These are phyloP conservation scores for Lactarius akahatsu DNA, from an alignment of 768 basidiomycete genomes.

Conservation along the genomic window DNA sequence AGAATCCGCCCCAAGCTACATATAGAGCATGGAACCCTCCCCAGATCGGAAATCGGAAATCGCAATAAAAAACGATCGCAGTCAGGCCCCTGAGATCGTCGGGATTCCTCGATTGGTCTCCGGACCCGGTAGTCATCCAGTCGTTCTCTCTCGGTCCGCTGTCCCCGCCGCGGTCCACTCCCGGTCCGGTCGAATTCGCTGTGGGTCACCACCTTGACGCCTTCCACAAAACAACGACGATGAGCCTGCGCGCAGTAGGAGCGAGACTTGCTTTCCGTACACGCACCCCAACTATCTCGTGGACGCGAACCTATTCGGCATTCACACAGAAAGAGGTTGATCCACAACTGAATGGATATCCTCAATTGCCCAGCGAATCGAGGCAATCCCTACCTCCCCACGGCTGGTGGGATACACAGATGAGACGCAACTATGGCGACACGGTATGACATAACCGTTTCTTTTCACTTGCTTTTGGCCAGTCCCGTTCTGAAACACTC, in stretches of 20 bases:
- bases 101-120: not conserved
- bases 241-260: conserved; percentile 17
- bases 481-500: conserved; percentile 14
- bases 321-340: conserved; percentile 44
- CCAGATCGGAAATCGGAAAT: conserved; percentile 11
- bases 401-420: conserved; percentile 75
- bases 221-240: not conserved
- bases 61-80: conserved; percentile 14
- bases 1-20: too few species aligned
- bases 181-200: not conserved
- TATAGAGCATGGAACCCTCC: not conserved
- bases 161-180: not conserved
- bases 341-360: conserved; percentile 72
- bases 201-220: not conserved
- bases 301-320: conserved; percentile 30
- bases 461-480: conserved; percentile 20
- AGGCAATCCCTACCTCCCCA: conserved; percentile 59
- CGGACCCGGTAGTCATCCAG: not conserved
- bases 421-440: conserved; percentile 81
- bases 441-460: conserved; percentile 46
- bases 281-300: conserved; percentile 19
- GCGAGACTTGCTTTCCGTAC: conserved; percentile 23
- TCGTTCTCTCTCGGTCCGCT: not conserved
- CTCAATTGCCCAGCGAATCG: conserved; percentile 65
- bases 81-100: not conserved